Conservation (phyloP, 352 stramenopile species). For the Blastocystis sp. region DNA sequence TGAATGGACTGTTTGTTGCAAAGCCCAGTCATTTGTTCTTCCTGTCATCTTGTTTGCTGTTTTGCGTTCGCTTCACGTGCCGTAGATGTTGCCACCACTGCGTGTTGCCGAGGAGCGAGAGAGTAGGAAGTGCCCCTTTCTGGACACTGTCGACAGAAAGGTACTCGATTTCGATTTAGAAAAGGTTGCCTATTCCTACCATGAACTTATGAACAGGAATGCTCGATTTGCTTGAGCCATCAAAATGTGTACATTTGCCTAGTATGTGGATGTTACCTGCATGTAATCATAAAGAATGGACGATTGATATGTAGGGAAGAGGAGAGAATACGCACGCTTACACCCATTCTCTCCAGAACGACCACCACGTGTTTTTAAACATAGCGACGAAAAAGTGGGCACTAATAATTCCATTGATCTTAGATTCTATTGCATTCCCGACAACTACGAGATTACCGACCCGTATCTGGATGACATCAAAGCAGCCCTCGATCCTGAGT, state of each 20-base stretch:
- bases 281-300: conserved; percentile 71
- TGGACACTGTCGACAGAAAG: conserved; percentile 95
- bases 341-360: conserved; percentile 90
- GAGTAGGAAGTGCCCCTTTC: conserved; percentile 88
- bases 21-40: not conserved
- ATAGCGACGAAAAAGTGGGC: conserved; percentile 78
- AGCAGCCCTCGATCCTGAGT: conserved; percentile 85
- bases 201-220: conserved; percentile 72
- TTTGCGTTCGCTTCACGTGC: too few species aligned
- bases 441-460: conserved; percentile 97
- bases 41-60: not conserved
- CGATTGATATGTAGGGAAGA: conserved; percentile 74
- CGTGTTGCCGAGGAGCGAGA: conserved; percentile 28
- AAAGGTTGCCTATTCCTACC: conserved; percentile 77
- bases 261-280: conserved; percentile 97
- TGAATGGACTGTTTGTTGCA: conserved; percentile 63
- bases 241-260: conserved; percentile 97
- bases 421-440: conserved; percentile 89
- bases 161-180: conserved; percentile 98
- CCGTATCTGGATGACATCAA: conserved; percentile 89
- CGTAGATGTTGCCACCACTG: conserved; percentile 16
- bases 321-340: conserved; percentile 89
- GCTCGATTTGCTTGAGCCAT: conserved; percentile 89
- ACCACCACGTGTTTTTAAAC: conserved; percentile 96
- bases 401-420: conserved; percentile 75